These are phyloP conservation scores for Delphinella strobiligena DNA, from an alignment of 2,329 filamentous ascomycete genomes.

Conservation along the genomic window DNA sequence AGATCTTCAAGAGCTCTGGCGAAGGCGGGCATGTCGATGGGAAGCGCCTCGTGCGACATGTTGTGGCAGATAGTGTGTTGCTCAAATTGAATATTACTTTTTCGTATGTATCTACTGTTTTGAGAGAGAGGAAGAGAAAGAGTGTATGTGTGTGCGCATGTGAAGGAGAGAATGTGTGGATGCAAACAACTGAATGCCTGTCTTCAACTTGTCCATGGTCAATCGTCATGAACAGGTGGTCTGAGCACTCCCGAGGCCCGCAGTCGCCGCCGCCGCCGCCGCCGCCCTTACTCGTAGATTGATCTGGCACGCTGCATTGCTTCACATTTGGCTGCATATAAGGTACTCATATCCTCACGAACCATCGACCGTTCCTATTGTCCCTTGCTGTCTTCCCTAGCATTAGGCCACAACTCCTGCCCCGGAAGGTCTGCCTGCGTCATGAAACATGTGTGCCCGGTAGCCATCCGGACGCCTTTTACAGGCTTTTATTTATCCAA, in stretches of 20 bases:
- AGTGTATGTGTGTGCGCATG: slow-evolving; percentile 1
- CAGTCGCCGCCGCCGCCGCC: slow-evolving; percentile 3
- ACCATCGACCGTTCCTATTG: too few relatives aligned
- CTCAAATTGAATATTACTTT: too few relatives aligned
- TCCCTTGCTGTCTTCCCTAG: too few relatives aligned
- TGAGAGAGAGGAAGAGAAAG: not conserved
- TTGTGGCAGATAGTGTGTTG: not conserved
- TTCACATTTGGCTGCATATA: too few relatives aligned
- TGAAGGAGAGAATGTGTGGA: slow-evolving; percentile 6
- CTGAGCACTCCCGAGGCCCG: slow-evolving; percentile 13
- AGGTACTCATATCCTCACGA: too few relatives aligned
- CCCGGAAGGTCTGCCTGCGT: slow-evolving; percentile 1
- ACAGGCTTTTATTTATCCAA: slow-evolving; percentile 3
- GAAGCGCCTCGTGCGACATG: slow-evolving; percentile 13
- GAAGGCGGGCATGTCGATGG: slow-evolving; percentile 21
- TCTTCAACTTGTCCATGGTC: too few relatives aligned
- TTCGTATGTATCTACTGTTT: not conserved
- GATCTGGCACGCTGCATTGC: too few relatives aligned
- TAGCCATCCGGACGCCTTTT: slow-evolving; percentile 16
- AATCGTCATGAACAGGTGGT: slow-evolving; percentile 12
- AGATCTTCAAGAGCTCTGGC: slow-evolving; percentile 53
- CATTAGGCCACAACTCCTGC: too few relatives aligned
- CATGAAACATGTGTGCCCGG: slow-evolving; percentile 23
- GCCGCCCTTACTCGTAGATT: slow-evolving; percentile 4
- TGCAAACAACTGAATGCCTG: too few relatives aligned